Conservation (phyloP, 805 yeast species). For the Metschnikowia koreensis region DNA sequence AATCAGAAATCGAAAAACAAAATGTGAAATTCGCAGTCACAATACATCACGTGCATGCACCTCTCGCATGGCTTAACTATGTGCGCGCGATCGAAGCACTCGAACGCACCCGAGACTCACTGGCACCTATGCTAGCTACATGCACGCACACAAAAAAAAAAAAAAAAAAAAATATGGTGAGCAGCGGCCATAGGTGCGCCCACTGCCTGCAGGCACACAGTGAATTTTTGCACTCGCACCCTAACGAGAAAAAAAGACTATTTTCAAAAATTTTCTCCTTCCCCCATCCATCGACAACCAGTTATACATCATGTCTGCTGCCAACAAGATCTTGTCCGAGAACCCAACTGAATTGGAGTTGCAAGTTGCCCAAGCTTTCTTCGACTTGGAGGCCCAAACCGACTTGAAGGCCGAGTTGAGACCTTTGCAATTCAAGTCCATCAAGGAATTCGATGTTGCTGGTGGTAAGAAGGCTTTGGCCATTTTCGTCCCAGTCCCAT, state of each 20-base stretch:
- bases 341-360: conserved; percentile 98
- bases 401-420: conserved; percentile 98
- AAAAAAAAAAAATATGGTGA: not conserved
- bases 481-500: conserved; percentile 97
- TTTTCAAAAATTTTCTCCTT: conserved; percentile 15
- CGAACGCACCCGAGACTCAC: not conserved
- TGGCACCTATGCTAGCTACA: not conserved
- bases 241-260: conserved; percentile 8
- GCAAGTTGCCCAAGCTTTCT: conserved; percentile 98
- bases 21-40: too few species aligned
- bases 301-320: conserved; percentile 78
- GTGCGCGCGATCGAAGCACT: not conserved
- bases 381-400: conserved; percentile 94
- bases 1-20: too few species aligned
- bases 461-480: conserved; percentile 99
- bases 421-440: conserved; percentile 97
- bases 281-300: conserved; percentile 17
- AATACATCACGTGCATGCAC: not conserved
- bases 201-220: conserved; percentile 13
- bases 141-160: not conserved
- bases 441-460: conserved; percentile 95
- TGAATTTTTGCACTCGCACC: conserved; percentile 17
- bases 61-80: not conserved
- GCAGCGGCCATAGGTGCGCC: conserved; percentile 3
- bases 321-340: conserved; percentile 90